Base-by-base conservation (phyloP, 108 stramenopile species). In the Conticribra weissflogii region DNA sequence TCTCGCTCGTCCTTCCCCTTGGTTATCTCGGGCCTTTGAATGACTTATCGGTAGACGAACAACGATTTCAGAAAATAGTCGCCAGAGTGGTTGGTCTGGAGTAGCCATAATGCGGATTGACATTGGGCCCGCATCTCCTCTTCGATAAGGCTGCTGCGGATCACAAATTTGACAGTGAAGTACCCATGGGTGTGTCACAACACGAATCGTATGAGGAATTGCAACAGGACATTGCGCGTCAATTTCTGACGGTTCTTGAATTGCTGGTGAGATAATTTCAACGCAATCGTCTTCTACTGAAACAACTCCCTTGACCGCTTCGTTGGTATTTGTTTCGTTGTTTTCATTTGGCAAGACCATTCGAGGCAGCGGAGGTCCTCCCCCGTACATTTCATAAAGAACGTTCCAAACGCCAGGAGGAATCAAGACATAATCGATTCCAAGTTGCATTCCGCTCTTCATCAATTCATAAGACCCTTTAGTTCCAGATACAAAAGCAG, bases 351-450 rank as follows among this genome's bases (percentile, higher is more conserved):
- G 72, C 25, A 81, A 29, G 19, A 90, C 78, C 88, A 90, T 89
- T 57, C 93, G 76, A 0, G 93, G 93, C 15, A 95, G 75, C 17
- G 94, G 91, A n/a, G 94, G 94, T 17, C 94, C 94, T 1, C 94
- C 94, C 30, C 87, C 91, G 57, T 95, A 95, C 36, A 92, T 60
- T 59, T 92, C 94, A 63, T 89, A 95, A 22, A 95, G 75, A 45
- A 88, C 79, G 81, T 95, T 88, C 94, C 94, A 95, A 21, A 95
- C 94, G 22, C 79, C 63, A 24, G 89, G 83, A 31, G 94, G 94
- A 9, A 95, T 69, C 48, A 92, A 59, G 14, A 91, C 83, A 48
- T 86, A 95, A 56, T 95, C 89, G 3, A 58, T 46, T 45, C 72
- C 78, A 14, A 15, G 34, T 19, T 27, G 30, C 5, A 81, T 16